A percentile compares a stretch with the other conserved stretches of the same genome.
These are phyloP conservation scores for Colletotrichum abscissum DNA, from an alignment of 2,329 filamentous ascomycete genomes.

Conservation along the genomic window DNA sequence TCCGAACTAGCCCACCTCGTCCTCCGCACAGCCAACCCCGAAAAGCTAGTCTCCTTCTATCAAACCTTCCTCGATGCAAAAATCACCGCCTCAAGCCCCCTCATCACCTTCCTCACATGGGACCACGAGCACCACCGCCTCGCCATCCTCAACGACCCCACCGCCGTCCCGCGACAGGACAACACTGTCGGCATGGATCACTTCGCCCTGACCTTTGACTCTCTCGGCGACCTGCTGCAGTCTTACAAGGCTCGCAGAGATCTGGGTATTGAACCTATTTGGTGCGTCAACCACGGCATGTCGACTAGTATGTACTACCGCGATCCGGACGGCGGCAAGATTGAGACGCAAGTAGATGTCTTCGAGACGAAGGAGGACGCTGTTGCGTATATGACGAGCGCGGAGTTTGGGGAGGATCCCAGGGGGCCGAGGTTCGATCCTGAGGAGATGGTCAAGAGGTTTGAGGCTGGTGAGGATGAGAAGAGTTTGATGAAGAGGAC, in stretches of 20 bases:
- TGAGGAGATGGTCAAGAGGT: slow-evolving; percentile 21
- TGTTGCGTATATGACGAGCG: slow-evolving; percentile 49
- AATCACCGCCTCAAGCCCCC: slow-evolving; percentile 40
- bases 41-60: slow-evolving; percentile 48
- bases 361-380: slow-evolving; percentile 51
- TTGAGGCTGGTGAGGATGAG: slow-evolving; percentile 13
- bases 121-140: slow-evolving; percentile 61
- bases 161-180: slow-evolving; percentile 37
- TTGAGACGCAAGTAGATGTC: slow-evolving; percentile 60
- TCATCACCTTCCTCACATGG: slow-evolving; percentile 53
- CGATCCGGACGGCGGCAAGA: slow-evolving; percentile 59
- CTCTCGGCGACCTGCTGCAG: slow-evolving; percentile 46
- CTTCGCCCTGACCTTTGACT: slow-evolving; percentile 53
- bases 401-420: slow-evolving; percentile 53
- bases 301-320: slow-evolving; percentile 60
- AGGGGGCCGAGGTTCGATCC: slow-evolving; percentile 14
- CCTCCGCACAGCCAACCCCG: slow-evolving; percentile 8
- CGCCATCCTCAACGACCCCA: slow-evolving; percentile 48
- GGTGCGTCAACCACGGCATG: slow-evolving; percentile 59
- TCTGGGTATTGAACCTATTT: slow-evolving; percentile 50
- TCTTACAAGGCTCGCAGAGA: slow-evolving; percentile 51
- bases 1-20: slow-evolving; percentile 29
- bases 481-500: slow-evolving; percentile 6
- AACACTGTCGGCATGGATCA: slow-evolving; percentile 51
- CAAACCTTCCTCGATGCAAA: slow-evolving; percentile 48